Conservation (phyloP, 129 eudicot genomes). For the Centaurea solstitialis region DNA sequence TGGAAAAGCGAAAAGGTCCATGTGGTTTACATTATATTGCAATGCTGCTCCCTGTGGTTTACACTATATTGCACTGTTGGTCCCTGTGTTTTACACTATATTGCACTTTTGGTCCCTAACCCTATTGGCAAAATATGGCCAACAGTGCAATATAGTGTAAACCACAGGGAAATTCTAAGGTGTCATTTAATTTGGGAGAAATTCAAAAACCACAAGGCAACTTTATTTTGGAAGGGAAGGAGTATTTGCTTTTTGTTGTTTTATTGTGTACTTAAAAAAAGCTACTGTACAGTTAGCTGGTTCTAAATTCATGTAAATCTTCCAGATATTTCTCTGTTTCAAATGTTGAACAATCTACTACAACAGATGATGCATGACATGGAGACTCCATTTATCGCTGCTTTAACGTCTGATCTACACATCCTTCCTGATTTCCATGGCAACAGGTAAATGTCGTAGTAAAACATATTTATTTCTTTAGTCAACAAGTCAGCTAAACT, state of each 20-base stretch:
- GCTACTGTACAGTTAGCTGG: conserved; percentile 1
- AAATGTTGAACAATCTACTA: conserved; percentile 71
- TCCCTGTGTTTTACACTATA: too few relatives aligned
- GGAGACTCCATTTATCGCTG: conserved; percentile 71
- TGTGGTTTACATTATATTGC: too few relatives aligned
- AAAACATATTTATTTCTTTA: not conserved
- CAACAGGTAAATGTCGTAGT: conserved; percentile 63
- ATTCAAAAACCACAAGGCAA: not conserved
- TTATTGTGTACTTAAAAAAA: not conserved
- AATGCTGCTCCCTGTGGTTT: too few relatives aligned
- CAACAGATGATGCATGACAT: conserved; percentile 54
- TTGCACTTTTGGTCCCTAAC: too few relatives aligned
- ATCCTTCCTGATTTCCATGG: conserved; percentile 98
- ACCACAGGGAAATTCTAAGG: too few relatives aligned
- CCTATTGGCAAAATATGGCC: too few relatives aligned
- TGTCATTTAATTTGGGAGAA: not conserved
- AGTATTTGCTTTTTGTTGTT: not conserved
- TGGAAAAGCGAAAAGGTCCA: too few relatives aligned
- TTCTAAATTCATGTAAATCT: conserved; percentile 2
- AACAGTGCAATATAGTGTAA: too few relatives aligned
- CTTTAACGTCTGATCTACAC: conserved; percentile 82
- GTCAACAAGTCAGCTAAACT: not conserved
- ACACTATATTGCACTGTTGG: too few relatives aligned
- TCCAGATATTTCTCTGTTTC: conserved; percentile 77
- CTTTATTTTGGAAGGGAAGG: not conserved